A percentile compares a stretch with the other conserved stretches of the same genome.
Conservation (phyloP, 345 rosid species). For the Brassica napus region DNA sequence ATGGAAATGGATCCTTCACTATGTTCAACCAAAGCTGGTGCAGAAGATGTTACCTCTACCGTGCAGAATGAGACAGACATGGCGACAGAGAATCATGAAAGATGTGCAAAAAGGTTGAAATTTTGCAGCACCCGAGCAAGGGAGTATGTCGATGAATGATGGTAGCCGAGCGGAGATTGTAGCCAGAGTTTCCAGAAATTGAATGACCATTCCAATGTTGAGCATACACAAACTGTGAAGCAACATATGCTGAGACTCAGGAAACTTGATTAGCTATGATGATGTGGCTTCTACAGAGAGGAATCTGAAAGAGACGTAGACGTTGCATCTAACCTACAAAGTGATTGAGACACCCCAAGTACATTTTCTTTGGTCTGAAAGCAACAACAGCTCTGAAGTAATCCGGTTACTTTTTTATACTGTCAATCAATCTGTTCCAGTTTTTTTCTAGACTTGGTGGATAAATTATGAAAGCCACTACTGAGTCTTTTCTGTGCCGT, state of each 20-base stretch:
- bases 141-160: conserved; percentile 1
- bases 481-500: neutral
- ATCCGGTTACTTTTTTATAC: neutral
- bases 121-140: conserved; percentile 16
- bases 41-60: neutral
- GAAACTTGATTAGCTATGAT: neutral
- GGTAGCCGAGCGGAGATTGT: neutral
- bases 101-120: conserved; percentile 33
- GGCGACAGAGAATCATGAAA: conserved; percentile 5
- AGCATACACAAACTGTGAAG: conserved; percentile 9
- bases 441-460: neutral
- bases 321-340: neutral
- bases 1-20: conserved; percentile 13
- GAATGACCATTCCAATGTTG: neutral
- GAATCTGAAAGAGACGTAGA: neutral
- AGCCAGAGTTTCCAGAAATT: neutral
- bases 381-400: neutral
- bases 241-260: conserved; percentile 5
- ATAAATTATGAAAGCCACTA: neutral
- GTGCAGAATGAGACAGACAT: conserved; percentile 6
- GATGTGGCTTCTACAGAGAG: conserved; percentile 1
- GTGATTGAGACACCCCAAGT: neutral
- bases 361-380: neutral
- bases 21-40: conserved; percentile 20
- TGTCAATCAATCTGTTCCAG: neutral